Percentiles rank a stretch among this genome's conserved stretches.
Evolutionary conservation across 164 flowering plant species (phyloP).

Genomic region (Chimonanthus praecox): DNA sequence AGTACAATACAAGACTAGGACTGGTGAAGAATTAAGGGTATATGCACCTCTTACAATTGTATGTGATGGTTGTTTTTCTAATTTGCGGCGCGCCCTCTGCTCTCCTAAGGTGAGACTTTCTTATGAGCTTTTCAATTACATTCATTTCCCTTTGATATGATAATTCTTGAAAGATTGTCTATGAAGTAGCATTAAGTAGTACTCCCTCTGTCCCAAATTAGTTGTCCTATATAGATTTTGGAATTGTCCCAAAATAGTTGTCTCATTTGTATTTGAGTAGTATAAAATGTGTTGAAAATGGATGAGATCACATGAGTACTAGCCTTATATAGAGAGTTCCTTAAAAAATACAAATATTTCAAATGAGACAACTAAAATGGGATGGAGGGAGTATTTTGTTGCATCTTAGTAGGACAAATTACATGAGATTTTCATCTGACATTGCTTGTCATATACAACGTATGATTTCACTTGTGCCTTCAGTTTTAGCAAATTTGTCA

Average conservation of each 20-base stretch:
- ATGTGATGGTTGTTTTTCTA: conserved; percentile 97
- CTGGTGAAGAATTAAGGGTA: conserved; percentile 55
- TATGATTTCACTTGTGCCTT: not conserved
- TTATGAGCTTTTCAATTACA: not conserved
- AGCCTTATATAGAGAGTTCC: no score
- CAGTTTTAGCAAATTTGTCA: not conserved
- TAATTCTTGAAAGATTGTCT: not conserved
- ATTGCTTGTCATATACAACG: not conserved
- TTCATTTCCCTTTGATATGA: not conserved
- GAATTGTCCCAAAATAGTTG: no score
- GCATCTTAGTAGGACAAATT: not conserved
- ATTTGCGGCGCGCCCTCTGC: conserved; percentile 86
- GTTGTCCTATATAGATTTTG: no score
- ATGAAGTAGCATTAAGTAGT: not conserved
- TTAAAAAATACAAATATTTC: no score
- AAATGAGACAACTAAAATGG: no score
- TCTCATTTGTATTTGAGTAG: no score
- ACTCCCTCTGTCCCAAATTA: not conserved
- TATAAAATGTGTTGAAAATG: no score
- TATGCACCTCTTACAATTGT: conserved; percentile 86
- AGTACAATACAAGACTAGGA: conserved; percentile 60
- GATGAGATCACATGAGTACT: no score
- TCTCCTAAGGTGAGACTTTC: conserved; percentile 53
- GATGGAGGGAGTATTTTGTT: not conserved
- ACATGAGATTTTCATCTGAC: not conserved